A percentile compares a stretch with the other conserved stretches of the same genome.
These are phyloP conservation scores for Claviceps fusiformis DNA, from an alignment of 2,329 filamentous ascomycete genomes.

Conservation along the genomic window DNA sequence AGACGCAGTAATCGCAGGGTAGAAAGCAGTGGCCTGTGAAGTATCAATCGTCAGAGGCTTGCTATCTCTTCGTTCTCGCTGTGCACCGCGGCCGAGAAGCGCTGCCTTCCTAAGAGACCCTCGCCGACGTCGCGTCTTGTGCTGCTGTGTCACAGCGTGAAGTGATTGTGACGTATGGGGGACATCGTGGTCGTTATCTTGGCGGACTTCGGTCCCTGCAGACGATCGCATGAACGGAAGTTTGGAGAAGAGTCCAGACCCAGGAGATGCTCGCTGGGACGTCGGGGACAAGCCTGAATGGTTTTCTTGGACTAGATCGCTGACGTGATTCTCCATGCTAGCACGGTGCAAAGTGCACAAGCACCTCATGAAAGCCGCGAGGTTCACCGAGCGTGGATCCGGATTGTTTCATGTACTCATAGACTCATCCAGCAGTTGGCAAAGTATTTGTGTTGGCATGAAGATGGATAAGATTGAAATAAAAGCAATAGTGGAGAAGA, in stretches of 20 bases:
- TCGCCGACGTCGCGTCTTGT: slow-evolving; percentile 53
- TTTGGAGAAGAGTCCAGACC: slow-evolving; percentile 51
- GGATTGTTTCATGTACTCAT: neutral
- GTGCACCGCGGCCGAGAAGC: slow-evolving; percentile 60
- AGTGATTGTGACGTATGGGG: slow-evolving; percentile 16
- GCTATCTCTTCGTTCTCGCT: slow-evolving; percentile 42
- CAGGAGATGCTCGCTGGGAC: slow-evolving; percentile 37
- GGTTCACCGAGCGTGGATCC: neutral
- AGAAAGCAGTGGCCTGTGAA: slow-evolving; percentile 15
- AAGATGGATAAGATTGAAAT: neutral
- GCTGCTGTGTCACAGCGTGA: slow-evolving; percentile 22
- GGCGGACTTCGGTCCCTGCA: slow-evolving; percentile 16
- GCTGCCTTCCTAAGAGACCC: slow-evolving; percentile 82
- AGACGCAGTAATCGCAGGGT: slow-evolving; percentile 8
- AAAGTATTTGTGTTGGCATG: neutral
- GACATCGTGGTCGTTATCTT: slow-evolving; percentile 20
- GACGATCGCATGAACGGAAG: slow-evolving; percentile 51
- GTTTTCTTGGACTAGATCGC: slow-evolving; percentile 1
- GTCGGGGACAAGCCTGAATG: slow-evolving; percentile 8
- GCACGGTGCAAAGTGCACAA: neutral
- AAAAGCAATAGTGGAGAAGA: neutral
- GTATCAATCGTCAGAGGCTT: slow-evolving; percentile 31
- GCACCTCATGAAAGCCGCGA: neutral
- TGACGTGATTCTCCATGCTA: slow-evolving; percentile 4
- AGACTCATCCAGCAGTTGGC: neutral